A percentile compares a stretch with the other conserved stretches of the same genome.
These are phyloP conservation scores for Carallia pectinifolia DNA, from an alignment of 345 rosid genomes.

Conservation along the genomic window DNA sequence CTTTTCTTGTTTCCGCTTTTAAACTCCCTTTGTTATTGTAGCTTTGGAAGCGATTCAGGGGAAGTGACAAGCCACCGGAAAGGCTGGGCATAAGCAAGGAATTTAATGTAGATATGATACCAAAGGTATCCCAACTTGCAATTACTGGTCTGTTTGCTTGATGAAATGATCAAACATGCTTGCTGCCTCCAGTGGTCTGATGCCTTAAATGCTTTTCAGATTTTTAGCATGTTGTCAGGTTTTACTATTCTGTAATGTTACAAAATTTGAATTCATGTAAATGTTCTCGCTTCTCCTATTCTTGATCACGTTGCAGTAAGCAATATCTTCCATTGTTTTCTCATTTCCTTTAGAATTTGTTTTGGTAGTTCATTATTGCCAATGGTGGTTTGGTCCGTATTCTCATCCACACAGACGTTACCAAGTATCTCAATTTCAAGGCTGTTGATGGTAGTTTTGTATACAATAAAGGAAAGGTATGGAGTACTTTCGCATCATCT, in stretches of 20 bases:
- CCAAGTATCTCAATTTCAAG: conserved; percentile 89
- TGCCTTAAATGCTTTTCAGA: no score
- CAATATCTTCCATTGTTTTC: background rate
- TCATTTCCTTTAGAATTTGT: background rate
- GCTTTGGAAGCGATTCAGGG: conserved; percentile 88
- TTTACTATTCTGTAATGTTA: no score
- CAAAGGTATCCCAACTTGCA: conserved; percentile 46
- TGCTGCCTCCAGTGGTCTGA: no score
- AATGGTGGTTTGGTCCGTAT: conserved; percentile 77
- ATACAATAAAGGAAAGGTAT: conserved; percentile 87
- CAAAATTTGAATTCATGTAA: no score
- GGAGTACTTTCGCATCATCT: background rate
- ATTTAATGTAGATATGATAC: conserved; percentile 86
- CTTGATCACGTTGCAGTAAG: no score
- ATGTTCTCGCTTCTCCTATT: no score
- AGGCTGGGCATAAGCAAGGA: conserved; percentile 68
- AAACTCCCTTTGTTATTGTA: conserved; percentile 18
- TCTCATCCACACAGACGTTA: conserved; percentile 85
- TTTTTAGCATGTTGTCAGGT: no score
- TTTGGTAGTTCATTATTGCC: conserved; percentile 77
- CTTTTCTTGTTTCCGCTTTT: background rate
- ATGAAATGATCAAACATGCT: no score
- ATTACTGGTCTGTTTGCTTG: no score
- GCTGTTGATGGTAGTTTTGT: conserved; percentile 95
- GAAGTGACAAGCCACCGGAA: conserved; percentile 61